These are phyloP conservation scores for Kondoa subrosea DNA, from an alignment of 768 basidiomycete genomes.

Conservation along the genomic window DNA sequence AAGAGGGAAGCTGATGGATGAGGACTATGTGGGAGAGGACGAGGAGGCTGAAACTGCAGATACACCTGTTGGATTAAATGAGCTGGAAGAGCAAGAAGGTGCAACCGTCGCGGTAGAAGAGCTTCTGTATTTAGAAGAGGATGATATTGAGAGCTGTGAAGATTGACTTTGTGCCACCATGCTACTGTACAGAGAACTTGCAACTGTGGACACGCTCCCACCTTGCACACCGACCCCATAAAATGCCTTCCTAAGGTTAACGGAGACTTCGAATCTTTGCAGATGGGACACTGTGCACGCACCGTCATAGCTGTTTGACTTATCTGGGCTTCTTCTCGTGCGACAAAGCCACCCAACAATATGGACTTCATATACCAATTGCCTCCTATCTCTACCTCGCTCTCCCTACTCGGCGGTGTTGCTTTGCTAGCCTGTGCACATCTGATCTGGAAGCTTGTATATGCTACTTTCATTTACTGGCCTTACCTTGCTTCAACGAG, in stretches of 20 bases:
- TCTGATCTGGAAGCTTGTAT: no score
- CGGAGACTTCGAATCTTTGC: not conserved
- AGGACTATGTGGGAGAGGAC: conserved; percentile 17
- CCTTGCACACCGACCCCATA: not conserved
- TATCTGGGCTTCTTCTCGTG: not conserved
- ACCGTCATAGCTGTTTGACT: not conserved
- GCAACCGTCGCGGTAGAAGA: not conserved
- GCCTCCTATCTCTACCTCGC: no score
- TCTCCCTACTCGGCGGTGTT: no score
- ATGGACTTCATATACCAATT: no score
- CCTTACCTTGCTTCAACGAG: no score
- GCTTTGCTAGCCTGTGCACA: no score
- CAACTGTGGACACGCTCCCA: not conserved
- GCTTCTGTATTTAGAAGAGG: conserved; percentile 16
- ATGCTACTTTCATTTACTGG: no score
- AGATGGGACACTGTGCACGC: not conserved
- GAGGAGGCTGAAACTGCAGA: not conserved
- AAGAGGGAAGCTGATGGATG: conserved; percentile 5
- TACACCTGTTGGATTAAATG: not conserved
- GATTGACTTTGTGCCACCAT: not conserved
- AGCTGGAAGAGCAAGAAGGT: not conserved
- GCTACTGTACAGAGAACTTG: not conserved
- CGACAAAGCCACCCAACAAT: no score
- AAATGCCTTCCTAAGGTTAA: not conserved
- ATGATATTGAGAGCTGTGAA: conserved; percentile 18